Base-by-base conservation (phyloP, 1,284 basidiomycete species). In the Dichomitus squalens region DNA sequence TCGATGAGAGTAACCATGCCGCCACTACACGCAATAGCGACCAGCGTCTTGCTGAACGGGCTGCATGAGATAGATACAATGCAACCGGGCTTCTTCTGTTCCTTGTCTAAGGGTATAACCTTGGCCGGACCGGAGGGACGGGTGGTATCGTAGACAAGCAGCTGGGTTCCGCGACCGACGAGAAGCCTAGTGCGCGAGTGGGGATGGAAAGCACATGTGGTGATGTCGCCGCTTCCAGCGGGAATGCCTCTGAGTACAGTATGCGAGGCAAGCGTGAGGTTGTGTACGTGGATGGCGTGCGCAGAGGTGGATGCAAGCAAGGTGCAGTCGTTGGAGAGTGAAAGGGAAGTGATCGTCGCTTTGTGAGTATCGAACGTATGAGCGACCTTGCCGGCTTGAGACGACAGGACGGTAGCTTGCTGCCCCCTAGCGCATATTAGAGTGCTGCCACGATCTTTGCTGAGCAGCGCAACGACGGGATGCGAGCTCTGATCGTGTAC, bases 21-120 rank as follows among this genome's bases (percentile, higher is more conserved):
- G 4, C 72, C 74, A n/a, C 78, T 74, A 44, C 79, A 84, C 1
- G 79, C 81, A 35, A 79, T 78, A 8, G 84, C 84, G 14, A 87
- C 75, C 39, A 90, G 72, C 1, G 84, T 86, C 71, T 86, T 88
- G 70, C 87, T 90, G 70, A 88, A 90, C 5, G 88, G 86, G 58
- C 88, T 90, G 63, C 81, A 83, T 7, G 83, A 74, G 16, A 90
- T 72, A 6, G 77, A 78, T 2, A 79, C 70, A 14, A 89, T 76
- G 16, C 79, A 69, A 7, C 80, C 80, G 0, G 39, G 64, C 12
- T 68, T 71, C 23, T 73, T 69, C 23, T 82, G 80, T n/a, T 75
- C 70, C 34, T 82, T 81, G 35, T 75, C 76, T 44, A 89, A 64
- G 1, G 75, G 57, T 36, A 90, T 71, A 0, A 71, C 72, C 66